These are phyloP conservation scores for Neonectria magnoliae DNA, from an alignment of 2,329 filamentous ascomycete genomes.

Conservation along the genomic window DNA sequence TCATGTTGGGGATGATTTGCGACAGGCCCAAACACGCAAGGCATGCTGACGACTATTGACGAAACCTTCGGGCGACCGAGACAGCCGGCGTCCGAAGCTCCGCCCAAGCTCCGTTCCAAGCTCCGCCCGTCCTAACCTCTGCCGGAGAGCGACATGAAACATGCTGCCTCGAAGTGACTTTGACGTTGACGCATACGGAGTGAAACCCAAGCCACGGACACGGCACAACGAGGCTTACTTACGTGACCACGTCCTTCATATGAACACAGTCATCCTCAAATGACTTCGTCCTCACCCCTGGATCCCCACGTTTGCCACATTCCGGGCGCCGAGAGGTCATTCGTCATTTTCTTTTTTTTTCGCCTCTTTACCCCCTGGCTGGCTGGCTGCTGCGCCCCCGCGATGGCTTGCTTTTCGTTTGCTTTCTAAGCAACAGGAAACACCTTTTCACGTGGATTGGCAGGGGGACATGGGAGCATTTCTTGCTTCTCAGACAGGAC, in stretches of 20 bases:
- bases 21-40: background rate
- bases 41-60: background rate
- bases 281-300: background rate
- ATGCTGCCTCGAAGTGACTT: background rate
- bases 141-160: background rate
- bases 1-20: background rate
- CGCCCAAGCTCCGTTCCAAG: background rate
- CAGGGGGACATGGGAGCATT: conserved; percentile 9
- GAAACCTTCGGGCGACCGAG: background rate
- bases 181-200: background rate
- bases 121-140: background rate
- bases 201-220: conserved; percentile 9
- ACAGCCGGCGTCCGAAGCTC: background rate
- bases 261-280: background rate
- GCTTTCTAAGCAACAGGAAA: background rate
- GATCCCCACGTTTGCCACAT: conserved; percentile 37
- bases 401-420: conserved; percentile 9
- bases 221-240: background rate
- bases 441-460: conserved; percentile 5
- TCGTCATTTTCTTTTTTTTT: conserved; percentile 30
- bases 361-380: conserved; percentile 26
- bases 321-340: conserved; percentile 34
- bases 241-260: background rate
- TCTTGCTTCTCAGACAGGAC: background rate
- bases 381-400: conserved; percentile 17